phyloP scores from a whole-genome alignment of 2,329 filamentous ascomycete species.

The Trichoderma pleuroti region DNA sequence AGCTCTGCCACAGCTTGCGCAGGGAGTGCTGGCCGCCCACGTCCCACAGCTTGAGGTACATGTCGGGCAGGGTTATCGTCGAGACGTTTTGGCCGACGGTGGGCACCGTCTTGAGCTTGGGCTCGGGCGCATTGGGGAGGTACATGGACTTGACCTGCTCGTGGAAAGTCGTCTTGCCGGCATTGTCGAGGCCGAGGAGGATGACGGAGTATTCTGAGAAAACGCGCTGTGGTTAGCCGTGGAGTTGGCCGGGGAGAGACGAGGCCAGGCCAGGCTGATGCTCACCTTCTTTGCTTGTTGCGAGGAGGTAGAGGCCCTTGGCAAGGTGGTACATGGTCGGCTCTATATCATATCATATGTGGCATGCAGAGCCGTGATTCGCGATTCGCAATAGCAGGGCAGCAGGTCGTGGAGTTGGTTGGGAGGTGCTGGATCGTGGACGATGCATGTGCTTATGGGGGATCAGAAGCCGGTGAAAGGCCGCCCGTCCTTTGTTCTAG shows the following conservation, averaged over 20 bases:
- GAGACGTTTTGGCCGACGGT: constrained; percentile 97
- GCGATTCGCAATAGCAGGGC: neutral
- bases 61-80: constrained; percentile 83
- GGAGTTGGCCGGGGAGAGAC: neutral
- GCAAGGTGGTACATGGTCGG: constrained; percentile 84
- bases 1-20: constrained; percentile 90
- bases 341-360: constrained; percentile 3
- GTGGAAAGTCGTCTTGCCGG: constrained; percentile 96
- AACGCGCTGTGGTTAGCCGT: neutral
- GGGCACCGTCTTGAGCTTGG: constrained; percentile 80
- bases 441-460: neutral
- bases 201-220: constrained; percentile 87
- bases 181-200: constrained; percentile 94
- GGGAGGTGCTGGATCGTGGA: neutral
- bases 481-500: neutral
- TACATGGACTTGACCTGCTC: constrained; percentile 93
- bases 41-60: constrained; percentile 99
- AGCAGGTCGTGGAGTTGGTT: neutral
- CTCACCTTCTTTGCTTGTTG: constrained; percentile 90
- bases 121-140: constrained; percentile 58
- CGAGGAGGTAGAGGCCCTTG: constrained; percentile 91
- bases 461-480: neutral
- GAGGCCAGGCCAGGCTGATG: neutral
- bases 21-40: constrained; percentile 90
- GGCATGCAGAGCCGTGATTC: neutral